These are phyloP conservation scores for Lotus japonicus DNA, from an alignment of 306 rosid genomes.

Conservation along the genomic window DNA sequence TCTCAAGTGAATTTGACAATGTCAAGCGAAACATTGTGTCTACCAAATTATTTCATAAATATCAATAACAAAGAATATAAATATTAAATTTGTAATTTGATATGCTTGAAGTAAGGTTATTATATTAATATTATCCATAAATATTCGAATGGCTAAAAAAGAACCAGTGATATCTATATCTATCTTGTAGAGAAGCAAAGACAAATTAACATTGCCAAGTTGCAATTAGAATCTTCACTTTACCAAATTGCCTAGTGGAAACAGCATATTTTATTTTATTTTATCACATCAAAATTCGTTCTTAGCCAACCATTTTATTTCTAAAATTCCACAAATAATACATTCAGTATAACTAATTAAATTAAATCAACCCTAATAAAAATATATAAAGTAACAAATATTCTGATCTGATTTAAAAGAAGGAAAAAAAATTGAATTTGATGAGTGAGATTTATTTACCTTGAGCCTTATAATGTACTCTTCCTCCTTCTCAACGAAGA, in stretches of 20 bases:
- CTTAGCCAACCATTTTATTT: background rate
- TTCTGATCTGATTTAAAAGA: background rate
- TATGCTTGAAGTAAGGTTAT: background rate
- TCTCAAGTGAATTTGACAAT: no score
- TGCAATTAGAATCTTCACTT: background rate
- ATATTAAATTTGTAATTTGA: background rate
- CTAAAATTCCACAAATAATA: background rate
- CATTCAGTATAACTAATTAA: background rate
- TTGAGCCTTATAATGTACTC: conserved; percentile 87
- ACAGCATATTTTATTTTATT: background rate
- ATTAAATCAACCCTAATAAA: background rate
- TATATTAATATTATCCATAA: background rate
- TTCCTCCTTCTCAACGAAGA: conserved; percentile 94
- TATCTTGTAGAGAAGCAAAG: background rate
- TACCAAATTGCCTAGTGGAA: background rate
- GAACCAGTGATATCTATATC: background rate
- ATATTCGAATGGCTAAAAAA: background rate
- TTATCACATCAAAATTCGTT: background rate
- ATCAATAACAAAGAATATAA: background rate
- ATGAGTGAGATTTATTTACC: conserved; percentile 38
- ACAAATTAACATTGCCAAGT: background rate
- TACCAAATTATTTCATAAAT: background rate
- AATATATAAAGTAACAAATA: background rate
- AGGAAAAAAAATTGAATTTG: background rate
- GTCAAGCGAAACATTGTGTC: no score